phyloP scores from a whole-genome alignment of 169 alveolate genomes.

The Plasmodium coatneyi region DNA sequence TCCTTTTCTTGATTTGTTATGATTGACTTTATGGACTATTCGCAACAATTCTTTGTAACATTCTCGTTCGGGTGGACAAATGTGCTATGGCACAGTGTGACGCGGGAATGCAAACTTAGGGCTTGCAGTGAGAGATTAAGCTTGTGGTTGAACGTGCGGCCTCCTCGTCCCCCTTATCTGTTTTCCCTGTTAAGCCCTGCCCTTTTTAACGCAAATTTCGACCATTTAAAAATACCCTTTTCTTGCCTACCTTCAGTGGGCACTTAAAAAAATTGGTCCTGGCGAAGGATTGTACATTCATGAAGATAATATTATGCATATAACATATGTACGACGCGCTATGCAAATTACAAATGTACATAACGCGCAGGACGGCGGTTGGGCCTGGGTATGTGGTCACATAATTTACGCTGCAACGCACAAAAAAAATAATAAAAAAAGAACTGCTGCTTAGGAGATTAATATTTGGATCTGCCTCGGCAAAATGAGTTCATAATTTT shows the following conservation, averaged over 20 bases:
- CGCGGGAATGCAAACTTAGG: neutral
- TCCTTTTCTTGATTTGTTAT: neutral
- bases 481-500: neutral
- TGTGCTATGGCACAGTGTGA: neutral
- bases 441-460: neutral
- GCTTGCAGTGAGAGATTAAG: neutral
- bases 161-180: neutral
- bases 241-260: neutral
- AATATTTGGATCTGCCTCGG: slow-evolving; percentile 12
- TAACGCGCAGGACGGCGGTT: neutral
- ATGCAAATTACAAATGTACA: neutral
- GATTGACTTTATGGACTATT: neutral
- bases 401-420: neutral
- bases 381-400: neutral
- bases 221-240: neutral
- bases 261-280: neutral
- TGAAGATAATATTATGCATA: neutral
- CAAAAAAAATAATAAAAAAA: neutral
- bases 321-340: neutral
- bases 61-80: neutral
- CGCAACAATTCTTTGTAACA: neutral
- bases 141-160: neutral
- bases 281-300: neutral
- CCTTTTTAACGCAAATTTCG: neutral
- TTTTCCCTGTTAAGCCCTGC: neutral